phyloP scores from a whole-genome alignment of 345 rosid species.

The Linum tenue region DNA sequence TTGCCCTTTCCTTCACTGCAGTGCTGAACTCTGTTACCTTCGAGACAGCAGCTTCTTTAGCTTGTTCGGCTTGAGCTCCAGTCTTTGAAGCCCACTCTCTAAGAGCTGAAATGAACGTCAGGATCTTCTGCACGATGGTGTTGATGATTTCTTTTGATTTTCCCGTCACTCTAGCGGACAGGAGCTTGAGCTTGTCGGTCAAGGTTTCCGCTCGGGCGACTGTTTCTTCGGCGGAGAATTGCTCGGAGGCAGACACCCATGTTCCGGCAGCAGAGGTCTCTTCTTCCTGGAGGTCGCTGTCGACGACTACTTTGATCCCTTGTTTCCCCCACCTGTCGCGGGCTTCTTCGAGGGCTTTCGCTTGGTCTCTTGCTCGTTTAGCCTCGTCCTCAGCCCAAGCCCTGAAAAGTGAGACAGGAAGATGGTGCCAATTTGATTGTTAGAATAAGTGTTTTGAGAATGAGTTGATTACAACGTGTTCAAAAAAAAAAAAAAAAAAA shows the following conservation, averaged over 20 bases:
- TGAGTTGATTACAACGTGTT: no score
- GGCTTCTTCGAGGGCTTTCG: constrained; percentile 74
- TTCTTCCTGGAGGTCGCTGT: constrained; percentile 60
- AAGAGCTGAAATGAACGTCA: constrained; percentile 29
- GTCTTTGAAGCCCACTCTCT: constrained; percentile 34
- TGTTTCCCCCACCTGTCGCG: constrained; percentile 81
- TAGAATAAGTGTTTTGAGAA: no score
- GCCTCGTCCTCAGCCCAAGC: constrained; percentile 97
- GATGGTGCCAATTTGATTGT: not conserved
- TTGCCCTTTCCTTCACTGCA: not conserved
- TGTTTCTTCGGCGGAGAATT: constrained; percentile 43
- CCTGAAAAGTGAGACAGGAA: constrained; percentile 27
- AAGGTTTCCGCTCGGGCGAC: constrained; percentile 46
- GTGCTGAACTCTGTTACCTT: constrained; percentile 14
- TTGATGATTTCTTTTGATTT: constrained; percentile 45
- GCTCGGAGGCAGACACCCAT: constrained; percentile 54
- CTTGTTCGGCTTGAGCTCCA: constrained; percentile 10
- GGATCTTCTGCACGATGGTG: constrained; percentile 40
- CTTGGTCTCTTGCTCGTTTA: constrained; percentile 70
- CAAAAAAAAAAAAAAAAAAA: no score
- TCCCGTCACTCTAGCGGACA: constrained; percentile 41
- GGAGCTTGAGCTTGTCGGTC: constrained; percentile 46
- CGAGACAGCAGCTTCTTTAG: constrained; percentile 15
- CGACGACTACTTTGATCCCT: constrained; percentile 78
- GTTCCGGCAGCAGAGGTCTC: constrained; percentile 47